Base-by-base conservation (phyloP, 1,284 basidiomycete genomes). In the Entoloma clypeatum region DNA sequence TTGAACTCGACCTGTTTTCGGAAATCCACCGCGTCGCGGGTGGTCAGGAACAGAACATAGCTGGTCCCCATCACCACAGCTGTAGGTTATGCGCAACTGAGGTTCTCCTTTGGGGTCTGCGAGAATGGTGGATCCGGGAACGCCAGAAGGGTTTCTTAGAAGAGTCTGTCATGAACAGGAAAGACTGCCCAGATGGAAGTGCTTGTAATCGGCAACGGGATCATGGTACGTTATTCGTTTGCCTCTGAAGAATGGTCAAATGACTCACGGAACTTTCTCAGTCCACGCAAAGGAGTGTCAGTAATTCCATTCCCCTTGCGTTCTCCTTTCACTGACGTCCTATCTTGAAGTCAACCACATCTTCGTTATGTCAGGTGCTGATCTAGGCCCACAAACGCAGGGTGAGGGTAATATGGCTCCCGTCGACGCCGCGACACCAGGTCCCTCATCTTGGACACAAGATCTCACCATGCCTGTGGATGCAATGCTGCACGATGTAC, bases 81-180 rank as follows among this genome's bases (percentile, higher is more conserved):
- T 89, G 86, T 53, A 67, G 86, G 41, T 61, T 77, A 30, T 89
- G 86, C 54, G 80, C 86, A 2, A 69, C 77, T 0, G 84, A 87
- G 56, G 70, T 87, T 1, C 67, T 89, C 8, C 63, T 87, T 3
- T 84, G 76, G 68, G 86, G 86, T 5, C 53, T 89, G 36, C 76
- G 72, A 43, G 82, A 81, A 26, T 89, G 86, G 86, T 89, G 86
- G 85, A 62, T 85, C 16, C 67, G 81, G 41, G 86, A 88, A 59
- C 73, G 86, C 25, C 70, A 68, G 60, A 82, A 78, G 53, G 83
- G 81, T 7, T 71, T 75, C 47, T 57, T 82, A 32, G 77, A 79
- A 35, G 69, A 69, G 30, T 54, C 56, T 31, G 60, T 85, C 10
- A 58, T 70, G 47, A 69, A 57, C 10, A 69, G 83, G 27, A 76